These are phyloP conservation scores for Schizothecium vesticola DNA, from an alignment of 495 filamentous ascomycete species.

Conservation along the genomic window DNA sequence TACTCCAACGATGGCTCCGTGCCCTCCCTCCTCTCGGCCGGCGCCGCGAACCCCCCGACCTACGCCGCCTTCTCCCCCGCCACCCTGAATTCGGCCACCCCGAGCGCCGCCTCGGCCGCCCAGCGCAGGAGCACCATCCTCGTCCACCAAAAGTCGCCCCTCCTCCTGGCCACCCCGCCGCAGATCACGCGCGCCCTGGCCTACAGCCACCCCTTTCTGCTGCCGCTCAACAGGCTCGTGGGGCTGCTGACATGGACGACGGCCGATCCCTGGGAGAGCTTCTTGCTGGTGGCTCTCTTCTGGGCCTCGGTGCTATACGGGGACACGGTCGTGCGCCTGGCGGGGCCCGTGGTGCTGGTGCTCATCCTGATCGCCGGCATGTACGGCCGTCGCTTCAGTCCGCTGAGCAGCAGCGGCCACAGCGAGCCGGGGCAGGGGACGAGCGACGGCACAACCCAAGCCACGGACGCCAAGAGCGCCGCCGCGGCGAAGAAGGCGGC, in stretches of 20 bases:
- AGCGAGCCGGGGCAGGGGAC: constrained; percentile 40
- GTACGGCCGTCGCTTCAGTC: constrained; percentile 87
- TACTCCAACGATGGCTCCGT: constrained; percentile 25
- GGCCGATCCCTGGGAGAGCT: constrained; percentile 92
- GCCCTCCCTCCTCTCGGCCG: constrained; percentile 15
- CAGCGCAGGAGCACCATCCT: constrained; percentile 83
- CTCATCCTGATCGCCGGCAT: constrained; percentile 77
- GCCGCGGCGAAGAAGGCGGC: constrained; percentile 16
- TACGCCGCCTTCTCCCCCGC: constrained; percentile 67
- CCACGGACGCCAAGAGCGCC: constrained; percentile 17
- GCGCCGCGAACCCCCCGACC: constrained; percentile 25
- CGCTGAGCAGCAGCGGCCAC: constrained; percentile 78
- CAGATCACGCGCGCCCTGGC: constrained; percentile 87
- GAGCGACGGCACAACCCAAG: constrained; percentile 11
- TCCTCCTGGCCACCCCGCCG: constrained; percentile 89
- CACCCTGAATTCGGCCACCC: constrained; percentile 54
- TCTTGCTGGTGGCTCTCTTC: constrained; percentile 75
- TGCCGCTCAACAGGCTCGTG: constrained; percentile 74
- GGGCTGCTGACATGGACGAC: constrained; percentile 91
- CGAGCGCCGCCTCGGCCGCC: constrained; percentile 55
- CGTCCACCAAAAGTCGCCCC: constrained; percentile 91
- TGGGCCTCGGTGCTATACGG: constrained; percentile 85
- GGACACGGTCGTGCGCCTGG: constrained; percentile 68
- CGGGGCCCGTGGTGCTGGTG: constrained; percentile 80
- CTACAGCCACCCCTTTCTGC: constrained; percentile 88